Evolutionary conservation across 2,329 filamentous ascomycete species (phyloP).

Genomic region (Nemania serpens): DNA sequence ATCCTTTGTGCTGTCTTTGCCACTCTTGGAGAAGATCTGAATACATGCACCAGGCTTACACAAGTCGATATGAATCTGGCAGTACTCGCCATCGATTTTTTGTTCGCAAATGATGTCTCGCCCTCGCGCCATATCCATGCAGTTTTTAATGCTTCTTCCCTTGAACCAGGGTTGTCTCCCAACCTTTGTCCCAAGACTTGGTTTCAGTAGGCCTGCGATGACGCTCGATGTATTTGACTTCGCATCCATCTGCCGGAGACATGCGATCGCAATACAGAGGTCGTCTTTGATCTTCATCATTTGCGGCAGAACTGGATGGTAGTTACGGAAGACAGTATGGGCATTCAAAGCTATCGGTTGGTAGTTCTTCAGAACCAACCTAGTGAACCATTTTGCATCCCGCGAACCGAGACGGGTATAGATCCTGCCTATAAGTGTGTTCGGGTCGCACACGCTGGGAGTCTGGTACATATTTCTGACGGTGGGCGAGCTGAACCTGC

Average conservation of each 20-base stretch:
- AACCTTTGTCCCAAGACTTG: constrained; percentile 65
- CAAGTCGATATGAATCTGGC: constrained; percentile 81
- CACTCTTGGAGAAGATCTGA: constrained; percentile 89
- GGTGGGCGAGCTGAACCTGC: constrained; percentile 70
- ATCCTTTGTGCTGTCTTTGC: constrained; percentile 83
- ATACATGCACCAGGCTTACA: constrained; percentile 59
- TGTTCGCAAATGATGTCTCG: constrained; percentile 73
- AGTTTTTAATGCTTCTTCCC: constrained; percentile 74
- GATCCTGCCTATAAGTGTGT: constrained; percentile 56
- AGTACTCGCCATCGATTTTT: constrained; percentile 90
- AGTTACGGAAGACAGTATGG: constrained; percentile 58
- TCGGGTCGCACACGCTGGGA: constrained; percentile 41
- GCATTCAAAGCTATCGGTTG: constrained; percentile 68
- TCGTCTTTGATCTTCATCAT: constrained; percentile 73
- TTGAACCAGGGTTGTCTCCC: constrained; percentile 68
- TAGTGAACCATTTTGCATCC: constrained; percentile 86
- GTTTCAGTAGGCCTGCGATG: constrained; percentile 49
- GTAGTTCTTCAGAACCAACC: constrained; percentile 78
- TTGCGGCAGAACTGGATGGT: constrained; percentile 72
- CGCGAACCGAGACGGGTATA: constrained; percentile 65
- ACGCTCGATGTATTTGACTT: constrained; percentile 31
- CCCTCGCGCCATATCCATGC: constrained; percentile 64
- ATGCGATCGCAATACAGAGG: constrained; percentile 62
- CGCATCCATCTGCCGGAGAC: constrained; percentile 50
- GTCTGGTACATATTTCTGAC: constrained; percentile 50